Base-by-base conservation (phyloP, 1,284 basidiomycete genomes). In the Pseudozyma thailandica region DNA sequence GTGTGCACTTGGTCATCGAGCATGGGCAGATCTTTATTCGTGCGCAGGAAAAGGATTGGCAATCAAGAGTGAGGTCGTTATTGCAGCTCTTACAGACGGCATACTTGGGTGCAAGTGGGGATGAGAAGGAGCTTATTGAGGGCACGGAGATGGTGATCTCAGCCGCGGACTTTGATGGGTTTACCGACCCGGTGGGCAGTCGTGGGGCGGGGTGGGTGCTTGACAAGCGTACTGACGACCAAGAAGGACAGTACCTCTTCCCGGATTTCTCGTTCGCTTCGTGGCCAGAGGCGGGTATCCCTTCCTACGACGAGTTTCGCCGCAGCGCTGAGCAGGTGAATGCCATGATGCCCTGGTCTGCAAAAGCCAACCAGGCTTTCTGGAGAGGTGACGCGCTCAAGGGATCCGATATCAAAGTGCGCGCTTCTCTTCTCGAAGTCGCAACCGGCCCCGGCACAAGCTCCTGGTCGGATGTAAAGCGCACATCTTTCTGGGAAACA, bases 251-350 rank as follows among this genome's bases (percentile, higher is more conserved):
- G 28, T 70, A 65, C n/a, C 46, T 63, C 6, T 63, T 63, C 37
- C 75, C 75, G 2, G 75, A 77, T 31, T 77, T 77, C 44, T 46
- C 46, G 38, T 77, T 77, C 31, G 62, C 68, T 5, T 54, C 30
- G 6, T 77, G 75, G 75, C 74, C 73, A 2, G 75, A 77, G 45
- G 75, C 75, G 2, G 71, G 66, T 3, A 66, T 64, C 7, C 42
- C 75, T 0, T 68, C 62, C 13, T 76, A 71, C 44, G 44, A 21
- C 2, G 75, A 77, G 20, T 74, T 76, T 30, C 16, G 60, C 1
- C 37, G 57, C 1, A 31, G 50, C 20, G 64, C 71, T 1, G 45
- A 37, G 2, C 31, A 49, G 13, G 55, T 68, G 10, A 72, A 77
- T 37, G 50, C 33, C 13, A 31, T 51, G 12, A 50, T 41, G 3